phyloP scores from a whole-genome alignment of 2,329 filamentous ascomycete genomes.

The Pseudogymnoascus sp. region DNA sequence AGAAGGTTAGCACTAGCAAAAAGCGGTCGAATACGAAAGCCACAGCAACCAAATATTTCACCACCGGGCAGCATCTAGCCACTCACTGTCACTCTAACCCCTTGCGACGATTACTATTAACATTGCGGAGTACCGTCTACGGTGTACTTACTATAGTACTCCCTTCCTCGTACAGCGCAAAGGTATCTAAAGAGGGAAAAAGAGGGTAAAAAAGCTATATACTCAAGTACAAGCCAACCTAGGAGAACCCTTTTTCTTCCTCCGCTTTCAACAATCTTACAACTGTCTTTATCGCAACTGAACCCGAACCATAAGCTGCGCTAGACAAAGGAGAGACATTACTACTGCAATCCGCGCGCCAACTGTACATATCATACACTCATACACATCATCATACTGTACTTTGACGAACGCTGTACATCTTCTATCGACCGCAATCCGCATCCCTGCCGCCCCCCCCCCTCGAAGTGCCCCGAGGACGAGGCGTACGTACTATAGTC shows the following conservation, averaged over 20 bases:
- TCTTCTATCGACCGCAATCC: not conserved
- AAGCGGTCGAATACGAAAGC: slow-evolving; percentile 4
- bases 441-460: not conserved
- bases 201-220: not conserved
- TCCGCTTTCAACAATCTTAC: not conserved
- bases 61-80: not conserved
- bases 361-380: not conserved
- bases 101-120: slow-evolving; percentile 1
- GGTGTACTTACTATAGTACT: not conserved
- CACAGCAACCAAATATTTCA: not conserved
- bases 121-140: too few relatives aligned
- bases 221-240: not conserved
- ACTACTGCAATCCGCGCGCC: not conserved
- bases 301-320: not conserved
- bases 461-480: not conserved
- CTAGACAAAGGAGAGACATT: not conserved
- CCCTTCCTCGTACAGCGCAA: not conserved
- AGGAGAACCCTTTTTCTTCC: not conserved
- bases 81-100: slow-evolving; percentile 6
- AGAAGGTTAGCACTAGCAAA: not conserved
- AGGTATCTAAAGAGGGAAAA: not conserved
- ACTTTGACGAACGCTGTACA: not conserved
- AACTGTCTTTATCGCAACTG: not conserved
- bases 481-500: not conserved
- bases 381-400: not conserved